Evolutionary conservation across 164 flowering plant species (phyloP).

Genomic region (Vitis rupestris): DNA sequence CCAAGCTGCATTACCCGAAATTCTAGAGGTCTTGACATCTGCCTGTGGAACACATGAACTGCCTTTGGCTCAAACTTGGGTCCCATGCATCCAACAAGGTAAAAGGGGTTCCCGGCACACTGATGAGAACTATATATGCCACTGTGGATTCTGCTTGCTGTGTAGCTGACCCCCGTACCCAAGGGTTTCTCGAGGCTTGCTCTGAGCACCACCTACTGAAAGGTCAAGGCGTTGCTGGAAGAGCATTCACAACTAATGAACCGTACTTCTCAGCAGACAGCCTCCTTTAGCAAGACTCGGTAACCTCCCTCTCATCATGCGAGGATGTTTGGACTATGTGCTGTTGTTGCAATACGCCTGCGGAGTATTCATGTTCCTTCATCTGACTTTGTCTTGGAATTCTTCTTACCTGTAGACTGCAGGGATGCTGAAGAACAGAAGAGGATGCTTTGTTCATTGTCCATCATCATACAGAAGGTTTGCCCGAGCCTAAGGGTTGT

Average conservation of each 20-base stretch:
- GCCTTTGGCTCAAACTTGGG: slow-evolving; percentile 95
- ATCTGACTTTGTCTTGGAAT: slow-evolving; percentile 60
- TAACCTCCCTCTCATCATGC: slow-evolving; percentile 93
- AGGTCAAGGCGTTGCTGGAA: slow-evolving; percentile 84
- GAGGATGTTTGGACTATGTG: slow-evolving; percentile 50
- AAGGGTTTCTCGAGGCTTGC: slow-evolving; percentile 89
- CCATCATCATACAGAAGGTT: slow-evolving; percentile 28
- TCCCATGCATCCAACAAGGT: slow-evolving; percentile 63
- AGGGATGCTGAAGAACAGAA: slow-evolving; percentile 33
- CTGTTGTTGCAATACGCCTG: slow-evolving; percentile 73
- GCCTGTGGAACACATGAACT: slow-evolving; percentile 71
- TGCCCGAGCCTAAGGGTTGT: slow-evolving; percentile 34
- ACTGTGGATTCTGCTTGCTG: slow-evolving; percentile 62
- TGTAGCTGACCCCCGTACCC: slow-evolving; percentile 42
- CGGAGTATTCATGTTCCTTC: slow-evolving; percentile 43
- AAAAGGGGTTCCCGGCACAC: slow-evolving; percentile 73
- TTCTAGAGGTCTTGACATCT: slow-evolving; percentile 52
- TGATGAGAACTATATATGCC: slow-evolving; percentile 45
- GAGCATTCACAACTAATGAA: slow-evolving; percentile 67
- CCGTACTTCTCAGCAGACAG: slow-evolving; percentile 70
- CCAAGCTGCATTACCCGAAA: slow-evolving; percentile 58
- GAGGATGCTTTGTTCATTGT: slow-evolving; percentile 33
- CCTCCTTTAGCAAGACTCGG: slow-evolving; percentile 50
- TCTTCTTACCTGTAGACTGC: slow-evolving; percentile 42
- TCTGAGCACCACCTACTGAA: slow-evolving; percentile 80